Base-by-base conservation (phyloP, 2,329 filamentous ascomycete genomes). In the Pseudovirgaria hyperparasitica region DNA sequence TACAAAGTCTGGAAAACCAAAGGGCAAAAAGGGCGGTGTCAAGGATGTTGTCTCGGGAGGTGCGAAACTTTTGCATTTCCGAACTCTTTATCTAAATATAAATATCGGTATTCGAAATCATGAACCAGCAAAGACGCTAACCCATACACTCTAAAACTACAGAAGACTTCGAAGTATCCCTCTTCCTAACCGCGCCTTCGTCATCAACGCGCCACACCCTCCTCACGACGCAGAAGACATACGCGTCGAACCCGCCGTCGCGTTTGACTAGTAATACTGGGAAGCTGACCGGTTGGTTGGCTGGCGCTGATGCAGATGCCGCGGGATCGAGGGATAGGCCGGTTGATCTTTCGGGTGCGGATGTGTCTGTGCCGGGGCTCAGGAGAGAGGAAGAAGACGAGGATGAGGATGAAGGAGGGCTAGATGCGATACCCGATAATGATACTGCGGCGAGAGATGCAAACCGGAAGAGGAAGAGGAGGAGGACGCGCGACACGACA, bases 121-220 rank as follows among this genome's bases (percentile, higher is more conserved):
- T 26, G 26, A 25, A 24, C 26, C 26, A 31, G 15, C 22, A 17
- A 28, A 22, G 5, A n/a, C n/a, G n/a, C n/a, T n/a, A n/a, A n/a
- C n/a, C n/a, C n/a, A n/a, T n/a, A n/a, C n/a, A n/a, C n/a, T n/a
- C n/a, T 12, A 21, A 13, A 15, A 22, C 11, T 34, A 29, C 42
- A 90, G 87, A 94, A 54, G 87, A 93, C 40, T 98, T 94, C 48
- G 85, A 96, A 48, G 84, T 94, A 9, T 82, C 85, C 19, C 80
- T 98, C 38, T 96, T 94, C 57, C 63, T 98, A 38, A 92, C 82
- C 23, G 82, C 93, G 52, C 80, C 79, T 6, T 76, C 72, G 27
- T 86, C 79, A 20, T n/a, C n/a, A n/a, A 25, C 31, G 3, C 73
- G 85, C 9, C 90, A 96, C 59, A 81, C 84, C 18, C 62, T 98